Evolutionary conservation across 108 stramenopile species (phyloP).

Genomic region (Schizochytrium sp.): DNA sequence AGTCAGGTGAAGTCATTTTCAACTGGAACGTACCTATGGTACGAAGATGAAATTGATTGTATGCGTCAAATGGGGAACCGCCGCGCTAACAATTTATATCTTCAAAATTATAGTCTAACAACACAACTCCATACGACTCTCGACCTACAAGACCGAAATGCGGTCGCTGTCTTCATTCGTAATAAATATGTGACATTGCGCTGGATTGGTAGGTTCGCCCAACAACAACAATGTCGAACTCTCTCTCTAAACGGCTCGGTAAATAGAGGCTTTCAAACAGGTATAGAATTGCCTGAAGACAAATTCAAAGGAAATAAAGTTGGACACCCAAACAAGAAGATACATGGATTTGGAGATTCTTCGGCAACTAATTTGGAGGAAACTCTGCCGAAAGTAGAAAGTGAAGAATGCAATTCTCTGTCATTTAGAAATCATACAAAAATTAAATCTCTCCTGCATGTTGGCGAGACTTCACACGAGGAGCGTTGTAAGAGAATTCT

Average conservation of each 20-base stretch:
- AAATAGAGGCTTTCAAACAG: neutral
- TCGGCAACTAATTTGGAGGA: neutral
- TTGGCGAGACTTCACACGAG: neutral
- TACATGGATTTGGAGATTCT: no score
- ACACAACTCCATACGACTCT: neutral
- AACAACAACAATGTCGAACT: neutral
- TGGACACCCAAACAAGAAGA: no score
- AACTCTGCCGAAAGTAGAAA: neutral
- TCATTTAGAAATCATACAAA: neutral
- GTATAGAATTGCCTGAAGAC: neutral
- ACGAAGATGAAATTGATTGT: conserved; percentile 25
- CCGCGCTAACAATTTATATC: neutral
- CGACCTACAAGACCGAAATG: neutral
- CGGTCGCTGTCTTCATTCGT: neutral
- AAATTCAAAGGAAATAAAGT: no score
- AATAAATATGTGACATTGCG: neutral
- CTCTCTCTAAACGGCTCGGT: neutral
- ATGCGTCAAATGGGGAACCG: conserved; percentile 23
- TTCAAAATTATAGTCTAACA: neutral
- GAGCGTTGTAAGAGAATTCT: neutral
- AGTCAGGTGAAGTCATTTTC: conserved; percentile 38
- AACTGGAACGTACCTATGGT: conserved; percentile 52
- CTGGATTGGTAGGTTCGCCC: neutral
- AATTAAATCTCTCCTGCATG: neutral
- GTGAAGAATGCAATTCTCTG: neutral